Evolutionary conservation across 352 stramenopile species (phyloP).

Genomic region (Globisporangium heterothallicum): DNA sequence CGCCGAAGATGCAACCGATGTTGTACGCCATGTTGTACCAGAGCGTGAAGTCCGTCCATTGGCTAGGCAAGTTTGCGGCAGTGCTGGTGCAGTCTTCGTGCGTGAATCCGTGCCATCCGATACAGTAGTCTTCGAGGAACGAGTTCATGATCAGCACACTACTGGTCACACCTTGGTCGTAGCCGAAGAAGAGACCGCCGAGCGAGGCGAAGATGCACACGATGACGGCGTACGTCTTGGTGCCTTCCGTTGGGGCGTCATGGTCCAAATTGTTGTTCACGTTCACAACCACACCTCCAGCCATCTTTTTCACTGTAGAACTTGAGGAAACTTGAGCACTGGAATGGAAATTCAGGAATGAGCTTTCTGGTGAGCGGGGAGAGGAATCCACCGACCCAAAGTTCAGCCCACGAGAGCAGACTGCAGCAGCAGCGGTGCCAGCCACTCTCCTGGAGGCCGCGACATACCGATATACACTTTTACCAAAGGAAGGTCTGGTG

Average conservation of each 20-base stretch:
- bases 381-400: neutral
- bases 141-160: constrained; percentile 16
- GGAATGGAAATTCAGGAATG: neutral
- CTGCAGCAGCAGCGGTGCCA: too few species aligned
- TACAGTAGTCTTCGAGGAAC: constrained; percentile 19
- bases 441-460: too few species aligned
- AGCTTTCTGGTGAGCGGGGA: neutral
- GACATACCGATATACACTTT: too few species aligned
- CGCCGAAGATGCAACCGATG: constrained; percentile 21
- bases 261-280: too few species aligned
- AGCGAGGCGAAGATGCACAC: constrained; percentile 14
- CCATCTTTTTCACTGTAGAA: neutral
- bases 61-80: constrained; percentile 12
- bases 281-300: neutral
- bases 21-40: constrained; percentile 43
- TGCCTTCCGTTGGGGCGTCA: constrained; percentile 11
- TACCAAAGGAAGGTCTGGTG: too few species aligned
- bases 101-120: constrained; percentile 20
- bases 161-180: constrained; percentile 11
- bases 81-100: constrained; percentile 17
- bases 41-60: constrained; percentile 24
- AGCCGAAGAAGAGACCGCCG: constrained; percentile 15
- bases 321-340: neutral
- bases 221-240: constrained; percentile 10
- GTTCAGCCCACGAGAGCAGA: too few species aligned